Evolutionary conservation across 352 stramenopile genomes (phyloP), one percentile per base, ranked within the genome.

Genomic region (Phytophthora crassamura): DNA sequence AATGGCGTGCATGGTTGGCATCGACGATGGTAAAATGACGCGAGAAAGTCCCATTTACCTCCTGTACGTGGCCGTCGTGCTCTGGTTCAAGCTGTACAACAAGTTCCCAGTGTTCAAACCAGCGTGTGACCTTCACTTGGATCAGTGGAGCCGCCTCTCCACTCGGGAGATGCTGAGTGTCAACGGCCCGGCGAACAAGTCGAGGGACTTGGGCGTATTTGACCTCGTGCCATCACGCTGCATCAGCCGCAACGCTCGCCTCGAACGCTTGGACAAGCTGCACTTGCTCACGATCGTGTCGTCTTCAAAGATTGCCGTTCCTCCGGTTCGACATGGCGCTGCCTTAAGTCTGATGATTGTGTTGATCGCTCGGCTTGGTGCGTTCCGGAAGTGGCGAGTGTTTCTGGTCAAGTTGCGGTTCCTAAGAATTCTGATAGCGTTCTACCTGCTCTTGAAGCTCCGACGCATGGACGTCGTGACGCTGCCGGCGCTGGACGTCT

Each of bases 251-350:
- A 89, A 89, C 34, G 56, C 63, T 39, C 51, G 53, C 33, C 59
- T 85, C 1, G n/a, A 72, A n/a, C 41, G 86, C 60, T 72, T 85
- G 70, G 73, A 82, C 41, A 78, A 78, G 53, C 35, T 80, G 9
- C 75, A 72, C 34, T 63, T 89, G 34, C 40, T 87, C 18, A 86
- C 75, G 43, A 84, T 91, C 60, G 65, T 77, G 10, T 88, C 80
- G 7, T 84, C 66, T 0, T 59, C 78, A 0, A 64, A 64, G 36
- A 74, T 60, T 33, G 53, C 67, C 33, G 46, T 79, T 35, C 46
- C 72, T 0, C 72, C 72, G 0, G 30, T 77, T 18, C 25, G 59
- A 9, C 71, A 85, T 22, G 30, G 62, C 0, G 25, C 53, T 3
- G 18, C 64, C 0, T 18, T 71, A 15, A 18, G 46, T 5, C 14